These are phyloP conservation scores for Metschnikowia amazonensis DNA, from an alignment of 805 yeast species.

Conservation along the genomic window DNA sequence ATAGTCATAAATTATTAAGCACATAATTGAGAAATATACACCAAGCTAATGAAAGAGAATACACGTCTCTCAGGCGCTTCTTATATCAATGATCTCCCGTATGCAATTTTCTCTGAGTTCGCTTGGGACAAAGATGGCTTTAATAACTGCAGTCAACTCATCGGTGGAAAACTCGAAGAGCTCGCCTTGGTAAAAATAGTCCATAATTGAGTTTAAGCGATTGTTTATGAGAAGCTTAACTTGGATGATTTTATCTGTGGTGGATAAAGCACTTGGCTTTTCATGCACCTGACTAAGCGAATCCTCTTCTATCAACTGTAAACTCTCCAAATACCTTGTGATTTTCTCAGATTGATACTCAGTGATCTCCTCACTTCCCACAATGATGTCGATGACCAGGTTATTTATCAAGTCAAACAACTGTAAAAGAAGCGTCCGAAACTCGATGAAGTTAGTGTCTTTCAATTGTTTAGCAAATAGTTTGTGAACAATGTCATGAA, in stretches of 20 bases:
- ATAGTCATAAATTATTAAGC: background rate
- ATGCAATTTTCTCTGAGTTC: slow-evolving; percentile 42
- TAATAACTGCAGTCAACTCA: slow-evolving; percentile 41
- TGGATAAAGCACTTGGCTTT: slow-evolving; percentile 8
- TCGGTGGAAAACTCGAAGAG: slow-evolving; percentile 46
- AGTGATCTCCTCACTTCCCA: slow-evolving; percentile 29
- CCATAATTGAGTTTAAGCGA: slow-evolving; percentile 46
- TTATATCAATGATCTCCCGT: slow-evolving; percentile 43
- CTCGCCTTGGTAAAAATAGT: slow-evolving; percentile 49
- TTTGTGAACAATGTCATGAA: slow-evolving; percentile 15
- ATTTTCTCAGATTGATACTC: slow-evolving; percentile 34
- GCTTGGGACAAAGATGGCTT: slow-evolving; percentile 46
- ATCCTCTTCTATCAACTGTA: slow-evolving; percentile 10
- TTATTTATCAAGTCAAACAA: slow-evolving; percentile 28
- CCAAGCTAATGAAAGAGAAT: background rate
- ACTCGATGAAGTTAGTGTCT: slow-evolving; percentile 26
- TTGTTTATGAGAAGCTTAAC: slow-evolving; percentile 30
- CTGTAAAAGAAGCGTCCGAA: slow-evolving; percentile 24
- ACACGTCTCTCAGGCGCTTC: slow-evolving; percentile 22
- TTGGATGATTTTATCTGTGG: slow-evolving; percentile 24
- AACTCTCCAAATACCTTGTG: slow-evolving; percentile 22
- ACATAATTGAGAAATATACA: background rate
- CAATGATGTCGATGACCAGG: slow-evolving; percentile 26
- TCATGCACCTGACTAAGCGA: slow-evolving; percentile 11
- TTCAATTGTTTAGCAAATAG: slow-evolving; percentile 21